Base-by-base conservation (phyloP, 176 grass and related monocot genomes). In the Zoysia pacifica region DNA sequence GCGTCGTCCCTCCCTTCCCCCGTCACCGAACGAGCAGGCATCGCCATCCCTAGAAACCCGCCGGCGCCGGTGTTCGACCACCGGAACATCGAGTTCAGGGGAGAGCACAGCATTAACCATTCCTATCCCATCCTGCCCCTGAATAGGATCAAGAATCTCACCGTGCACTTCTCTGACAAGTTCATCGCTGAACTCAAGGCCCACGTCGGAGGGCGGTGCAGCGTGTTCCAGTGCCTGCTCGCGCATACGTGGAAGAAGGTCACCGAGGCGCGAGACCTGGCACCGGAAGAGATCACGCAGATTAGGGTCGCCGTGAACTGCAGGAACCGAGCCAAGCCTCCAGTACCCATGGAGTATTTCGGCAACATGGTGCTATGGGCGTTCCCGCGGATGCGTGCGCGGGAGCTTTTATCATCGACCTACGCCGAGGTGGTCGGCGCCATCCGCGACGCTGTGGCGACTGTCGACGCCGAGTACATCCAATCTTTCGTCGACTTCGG, bases 401-500 rank as follows among this genome's bases (percentile, higher is more conserved):
- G 63, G 15, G 74, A 69, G 35, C 63, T 90, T 38, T 48, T 86
- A 7, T 60, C 78, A 9, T 62, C 64, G 5, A 74, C 71, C 28
- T 51, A 77, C 36, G 63, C 66, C 11, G 2, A 35, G 1, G 89
- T 82, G 1, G 80, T 74, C 42, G 70, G 64, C 15, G 40, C 53
- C 16, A 80, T 90, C 64, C 81, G 78, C 50, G 76, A 83, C 41
- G 84, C 82, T 41, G 78, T 91, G 12, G n/a, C 64, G 9, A 50
- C 20, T 14, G 52, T 87, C 13, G 81, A 91, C 71, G 80, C 62
- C 3, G 15, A 59, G 3, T 87, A 91, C 76, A 76, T 91, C 80
- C 84, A 80, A 43, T 91, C 89, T 48, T 82, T 91, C 56, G 65
- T 91, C 1, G 89, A 91, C 71, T 84, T 87, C 65, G 84, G 84